Evolutionary conservation across 352 stramenopile genomes (phyloP).

Genomic region (Pythium pyrilobum): DNA sequence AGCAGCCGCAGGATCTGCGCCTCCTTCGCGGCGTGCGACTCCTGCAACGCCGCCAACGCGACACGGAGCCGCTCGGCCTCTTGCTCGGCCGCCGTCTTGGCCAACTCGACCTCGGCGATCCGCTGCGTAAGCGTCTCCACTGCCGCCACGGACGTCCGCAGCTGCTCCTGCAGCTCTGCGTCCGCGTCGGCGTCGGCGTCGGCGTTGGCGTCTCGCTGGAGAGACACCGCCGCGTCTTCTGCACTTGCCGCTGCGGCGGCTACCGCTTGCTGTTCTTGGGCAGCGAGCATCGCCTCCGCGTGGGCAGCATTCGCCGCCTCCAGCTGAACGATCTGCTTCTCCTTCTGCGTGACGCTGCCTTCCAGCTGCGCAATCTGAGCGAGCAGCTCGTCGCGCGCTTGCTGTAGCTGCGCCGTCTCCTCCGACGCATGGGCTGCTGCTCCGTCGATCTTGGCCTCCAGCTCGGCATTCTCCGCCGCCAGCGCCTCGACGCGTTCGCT

Average conservation of each 20-base stretch:
- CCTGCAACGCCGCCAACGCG: not conserved
- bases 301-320: not conserved
- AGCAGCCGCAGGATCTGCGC: conserved; percentile 6
- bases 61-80: not conserved
- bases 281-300: too few species aligned
- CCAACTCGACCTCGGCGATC: conserved; percentile 1
- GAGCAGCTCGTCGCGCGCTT: not conserved
- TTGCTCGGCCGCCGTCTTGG: conserved; percentile 3
- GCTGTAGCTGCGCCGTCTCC: conserved; percentile 18
- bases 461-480: not conserved
- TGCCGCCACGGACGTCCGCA: not conserved
- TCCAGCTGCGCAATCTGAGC: not conserved
- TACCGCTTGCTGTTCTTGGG: too few species aligned
- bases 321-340: not conserved
- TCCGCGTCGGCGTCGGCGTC: too few species aligned
- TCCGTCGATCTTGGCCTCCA: conserved; percentile 8
- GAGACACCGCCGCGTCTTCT: too few species aligned
- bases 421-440: conserved; percentile 17
- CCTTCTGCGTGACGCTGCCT: too few species aligned
- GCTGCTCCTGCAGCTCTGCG: not conserved
- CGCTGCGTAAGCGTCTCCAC: not conserved
- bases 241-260: too few species aligned
- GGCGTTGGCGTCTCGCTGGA: too few species aligned
- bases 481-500: not conserved
- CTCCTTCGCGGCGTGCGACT: conserved; percentile 1